Evolutionary conservation across 345 rosid genomes (phyloP).

Genomic region (Populus pruinosa): DNA sequence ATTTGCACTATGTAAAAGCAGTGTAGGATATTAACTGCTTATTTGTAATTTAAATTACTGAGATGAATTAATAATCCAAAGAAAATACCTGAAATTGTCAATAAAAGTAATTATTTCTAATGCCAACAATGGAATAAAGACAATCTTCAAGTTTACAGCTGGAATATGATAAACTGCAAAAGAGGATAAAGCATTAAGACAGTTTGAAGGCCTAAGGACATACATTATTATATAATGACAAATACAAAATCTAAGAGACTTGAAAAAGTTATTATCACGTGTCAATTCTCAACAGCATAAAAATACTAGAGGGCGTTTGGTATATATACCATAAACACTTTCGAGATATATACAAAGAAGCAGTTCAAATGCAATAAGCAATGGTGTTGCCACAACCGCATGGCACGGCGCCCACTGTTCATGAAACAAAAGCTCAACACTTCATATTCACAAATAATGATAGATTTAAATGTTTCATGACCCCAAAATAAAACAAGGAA

Average conservation of each 20-base stretch:
- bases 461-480: not conserved
- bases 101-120: conserved; percentile 69
- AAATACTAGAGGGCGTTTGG: conserved; percentile 5
- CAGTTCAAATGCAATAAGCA: conserved; percentile 88
- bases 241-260: not conserved
- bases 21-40: not conserved
- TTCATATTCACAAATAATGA: not conserved
- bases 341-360: conserved; percentile 96
- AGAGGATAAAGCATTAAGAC: conserved; percentile 7
- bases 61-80: not conserved
- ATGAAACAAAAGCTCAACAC: conserved; percentile 24
- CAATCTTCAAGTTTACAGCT: conserved; percentile 83
- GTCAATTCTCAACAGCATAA: not conserved
- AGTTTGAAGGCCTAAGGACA: not conserved
- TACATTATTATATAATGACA: not conserved
- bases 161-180: conserved; percentile 46
- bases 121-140: conserved; percentile 77
- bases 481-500: not conserved
- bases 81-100: conserved; percentile 83
- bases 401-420: conserved; percentile 99
- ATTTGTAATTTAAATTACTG: not conserved
- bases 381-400: conserved; percentile 84
- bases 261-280: not conserved
- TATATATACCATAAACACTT: conserved; percentile 57
- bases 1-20: not conserved